Conservation (phyloP, 768 basidiomycete genomes). For the Suillus fuscotomentosus region DNA sequence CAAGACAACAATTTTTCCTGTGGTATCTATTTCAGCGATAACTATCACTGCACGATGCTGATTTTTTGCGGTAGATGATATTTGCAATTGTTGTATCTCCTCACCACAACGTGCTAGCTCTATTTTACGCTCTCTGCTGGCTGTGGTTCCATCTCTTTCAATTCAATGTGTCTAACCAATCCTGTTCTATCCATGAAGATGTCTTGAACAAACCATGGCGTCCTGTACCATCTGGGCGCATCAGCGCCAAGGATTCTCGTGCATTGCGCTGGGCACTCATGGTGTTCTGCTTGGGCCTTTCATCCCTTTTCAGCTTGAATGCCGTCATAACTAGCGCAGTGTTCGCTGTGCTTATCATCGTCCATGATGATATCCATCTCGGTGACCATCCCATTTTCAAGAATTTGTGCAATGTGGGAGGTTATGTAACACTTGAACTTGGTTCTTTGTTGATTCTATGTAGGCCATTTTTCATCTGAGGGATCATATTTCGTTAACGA, state of each 20-base stretch:
- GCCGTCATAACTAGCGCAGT: slow-evolving; percentile 19
- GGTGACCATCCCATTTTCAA: slow-evolving; percentile 25
- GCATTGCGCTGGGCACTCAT: slow-evolving; percentile 33
- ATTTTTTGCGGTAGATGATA: slow-evolving; percentile 8
- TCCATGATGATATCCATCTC: slow-evolving; percentile 31
- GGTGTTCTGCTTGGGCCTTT: slow-evolving; percentile 24
- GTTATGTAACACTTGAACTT: slow-evolving; percentile 32
- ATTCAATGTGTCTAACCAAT: slow-evolving; percentile 34
- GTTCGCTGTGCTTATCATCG: slow-evolving; percentile 20
- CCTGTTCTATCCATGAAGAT: slow-evolving; percentile 27
- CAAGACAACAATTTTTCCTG: slow-evolving; percentile 34
- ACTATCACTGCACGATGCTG: not conserved
- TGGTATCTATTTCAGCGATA: slow-evolving; percentile 19
- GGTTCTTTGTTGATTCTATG: slow-evolving; percentile 33
- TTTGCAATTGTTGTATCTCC: slow-evolving; percentile 10
- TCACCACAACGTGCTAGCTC: not conserved
- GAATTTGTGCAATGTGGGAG: slow-evolving; percentile 31
- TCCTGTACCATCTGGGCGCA: slow-evolving; percentile 35
- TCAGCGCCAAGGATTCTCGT: slow-evolving; percentile 20
- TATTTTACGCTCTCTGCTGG: slow-evolving; percentile 19
- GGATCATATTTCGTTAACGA: not conserved
- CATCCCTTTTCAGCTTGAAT: slow-evolving; percentile 14
- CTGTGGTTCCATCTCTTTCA: slow-evolving; percentile 33
- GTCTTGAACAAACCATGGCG: slow-evolving; percentile 34
- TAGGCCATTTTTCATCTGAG: slow-evolving; percentile 3